Evolutionary conservation across 1,139 yeast species (phyloP).

Genomic region (Debaryomycetaceae sp.): DNA sequence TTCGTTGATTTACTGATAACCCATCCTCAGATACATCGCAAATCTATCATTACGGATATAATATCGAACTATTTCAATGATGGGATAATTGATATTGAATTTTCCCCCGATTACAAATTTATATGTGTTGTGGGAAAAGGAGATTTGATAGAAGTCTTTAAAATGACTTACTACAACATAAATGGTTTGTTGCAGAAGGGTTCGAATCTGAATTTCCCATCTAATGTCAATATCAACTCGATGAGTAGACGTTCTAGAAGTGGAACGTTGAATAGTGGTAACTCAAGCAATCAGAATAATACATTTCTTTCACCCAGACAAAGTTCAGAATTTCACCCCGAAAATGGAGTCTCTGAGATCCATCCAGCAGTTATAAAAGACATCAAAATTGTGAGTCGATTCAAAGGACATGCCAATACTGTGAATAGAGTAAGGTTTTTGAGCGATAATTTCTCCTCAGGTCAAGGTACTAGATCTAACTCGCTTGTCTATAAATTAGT

Average conservation of each 20-base stretch:
- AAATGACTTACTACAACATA: slow-evolving; percentile 40
- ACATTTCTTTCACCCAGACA: slow-evolving; percentile 23
- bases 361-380: slow-evolving; percentile 41
- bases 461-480: slow-evolving; percentile 6
- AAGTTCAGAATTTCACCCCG: slow-evolving; percentile 16
- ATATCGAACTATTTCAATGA: slow-evolving; percentile 64
- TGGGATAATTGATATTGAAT: slow-evolving; percentile 54
- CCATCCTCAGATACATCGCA: slow-evolving; percentile 16
- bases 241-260: slow-evolving; percentile 33
- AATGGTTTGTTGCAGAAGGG: slow-evolving; percentile 27
- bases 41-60: slow-evolving; percentile 52
- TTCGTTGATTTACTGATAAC: slow-evolving; percentile 47
- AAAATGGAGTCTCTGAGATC: neutral
- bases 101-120: slow-evolving; percentile 66
- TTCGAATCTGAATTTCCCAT: slow-evolving; percentile 11
- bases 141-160: slow-evolving; percentile 55
- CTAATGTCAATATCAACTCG: slow-evolving; percentile 13
- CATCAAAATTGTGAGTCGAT: slow-evolving; percentile 42
- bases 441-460: slow-evolving; percentile 14
- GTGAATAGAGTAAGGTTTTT: slow-evolving; percentile 46
- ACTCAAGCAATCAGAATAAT: slow-evolving; percentile 14
- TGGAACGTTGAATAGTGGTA: slow-evolving; percentile 33
- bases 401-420: slow-evolving; percentile 70
- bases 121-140: slow-evolving; percentile 57
- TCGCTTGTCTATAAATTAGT: slow-evolving; percentile 51